A percentile compares a stretch with the other conserved stretches of the same genome.
These are phyloP conservation scores for Persicaria tinctoria DNA, from an alignment of 148 eudicot genomes.

Conservation along the genomic window DNA sequence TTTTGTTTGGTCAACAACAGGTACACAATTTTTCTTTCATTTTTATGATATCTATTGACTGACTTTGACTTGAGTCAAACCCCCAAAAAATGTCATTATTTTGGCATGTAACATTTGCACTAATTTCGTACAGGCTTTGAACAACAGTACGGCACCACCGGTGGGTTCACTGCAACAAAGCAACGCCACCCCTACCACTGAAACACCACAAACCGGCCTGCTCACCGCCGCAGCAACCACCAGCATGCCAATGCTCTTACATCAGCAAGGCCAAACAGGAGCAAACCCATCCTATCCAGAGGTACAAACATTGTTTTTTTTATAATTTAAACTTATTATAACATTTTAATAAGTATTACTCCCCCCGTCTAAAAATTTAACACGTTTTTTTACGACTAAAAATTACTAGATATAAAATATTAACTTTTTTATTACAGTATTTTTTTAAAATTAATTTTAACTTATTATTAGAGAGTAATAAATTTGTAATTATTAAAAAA, in stretches of 20 bases:
- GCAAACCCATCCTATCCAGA: constrained; percentile 1
- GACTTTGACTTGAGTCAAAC: too few relatives aligned
- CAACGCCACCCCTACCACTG: not conserved
- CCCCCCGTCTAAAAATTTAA: too few relatives aligned
- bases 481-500: too few relatives aligned
- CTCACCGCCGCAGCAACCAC: not conserved
- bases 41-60: not conserved
- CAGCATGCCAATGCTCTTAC: not conserved
- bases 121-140: not conserved
- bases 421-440: too few relatives aligned
- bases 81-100: too few relatives aligned
- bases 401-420: too few relatives aligned
- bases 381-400: too few relatives aligned
- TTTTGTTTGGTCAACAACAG: constrained; percentile 31
- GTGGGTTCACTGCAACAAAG: not conserved
- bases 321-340: too few relatives aligned
- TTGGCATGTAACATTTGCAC: not conserved
- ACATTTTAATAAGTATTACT: too few relatives aligned
- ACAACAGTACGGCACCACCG: not conserved
- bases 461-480: too few relatives aligned
- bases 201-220: not conserved
- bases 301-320: not conserved
- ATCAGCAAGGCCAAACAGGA: not conserved
- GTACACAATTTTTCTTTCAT: constrained; percentile 17
- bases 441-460: too few relatives aligned